Conservation (phyloP, 2,329 filamentous ascomycete genomes). For the Aureobasidium sp. region DNA sequence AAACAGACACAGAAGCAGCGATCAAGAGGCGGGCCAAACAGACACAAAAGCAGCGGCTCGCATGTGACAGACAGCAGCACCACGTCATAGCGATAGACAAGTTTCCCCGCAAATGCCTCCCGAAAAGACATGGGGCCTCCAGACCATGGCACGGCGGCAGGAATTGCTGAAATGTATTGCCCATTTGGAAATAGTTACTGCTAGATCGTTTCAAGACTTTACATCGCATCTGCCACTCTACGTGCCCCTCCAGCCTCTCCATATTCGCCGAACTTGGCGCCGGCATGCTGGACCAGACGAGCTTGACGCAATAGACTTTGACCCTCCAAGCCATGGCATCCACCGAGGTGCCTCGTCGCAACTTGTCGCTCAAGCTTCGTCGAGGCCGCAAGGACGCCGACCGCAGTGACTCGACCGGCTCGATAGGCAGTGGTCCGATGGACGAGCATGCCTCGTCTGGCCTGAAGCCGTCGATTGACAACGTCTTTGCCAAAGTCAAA, state of each 20-base stretch:
- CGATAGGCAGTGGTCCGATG: conserved; percentile 23
- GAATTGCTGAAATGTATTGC: too few relatives aligned
- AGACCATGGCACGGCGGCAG: too few relatives aligned
- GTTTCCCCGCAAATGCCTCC: too few relatives aligned
- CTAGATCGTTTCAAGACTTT: too few relatives aligned
- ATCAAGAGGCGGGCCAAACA: too few relatives aligned
- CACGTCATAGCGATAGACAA: too few relatives aligned
- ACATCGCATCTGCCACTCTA: not conserved
- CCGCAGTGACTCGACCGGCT: conserved; percentile 26
- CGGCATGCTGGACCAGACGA: conserved; percentile 6
- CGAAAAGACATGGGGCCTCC: too few relatives aligned
- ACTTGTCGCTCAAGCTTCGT: conserved; percentile 24
- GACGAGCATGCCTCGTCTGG: conserved; percentile 23
- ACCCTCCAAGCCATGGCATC: not conserved
- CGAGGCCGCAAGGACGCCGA: conserved; percentile 23
- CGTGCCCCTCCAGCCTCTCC: not conserved
- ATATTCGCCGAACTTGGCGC: conserved; percentile 8
- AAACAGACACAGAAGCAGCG: too few relatives aligned
- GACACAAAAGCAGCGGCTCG: too few relatives aligned
- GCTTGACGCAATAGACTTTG: not conserved
- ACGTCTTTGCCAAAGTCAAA: conserved; percentile 34
- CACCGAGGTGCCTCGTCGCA: conserved; percentile 22
- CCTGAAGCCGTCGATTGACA: conserved; percentile 32
- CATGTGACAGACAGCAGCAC: too few relatives aligned
- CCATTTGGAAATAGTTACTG: too few relatives aligned